Base-by-base conservation (phyloP, 305 asterid species). In the Plantago rigida region DNA sequence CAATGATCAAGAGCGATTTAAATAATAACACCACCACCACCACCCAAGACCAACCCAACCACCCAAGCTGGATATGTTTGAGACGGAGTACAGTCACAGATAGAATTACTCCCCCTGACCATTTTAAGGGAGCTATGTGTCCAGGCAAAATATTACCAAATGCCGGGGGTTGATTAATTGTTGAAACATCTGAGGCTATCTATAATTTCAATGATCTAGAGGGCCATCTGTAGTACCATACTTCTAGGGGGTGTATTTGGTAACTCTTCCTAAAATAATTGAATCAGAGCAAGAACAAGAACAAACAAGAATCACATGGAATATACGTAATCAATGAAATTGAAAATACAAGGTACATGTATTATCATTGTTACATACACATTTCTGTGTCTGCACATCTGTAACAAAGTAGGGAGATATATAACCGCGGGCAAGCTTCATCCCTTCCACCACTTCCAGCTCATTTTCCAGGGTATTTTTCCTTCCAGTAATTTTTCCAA, bases 401-500 rank as follows among this genome's bases (percentile, higher is more conserved):
- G 97, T 84, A 63, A 83, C 79, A 65, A 86, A 89, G 75, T 89
- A 84, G 50, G 97, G 97, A 66, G 97, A 89, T 69, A 84, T 80
- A 72, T 78, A 89, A 69, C 97, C 97, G 34, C 94, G 94, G 56
- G 83, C 75, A 65, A 89, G 85, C 82, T 86, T 86, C 97, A 89
- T 89, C 63, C 97, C 97, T 74, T 86, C 97, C 71, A 84, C 97
- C 79, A 86, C 97, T 65, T 89, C 95, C 82, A 89, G 79, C 71
- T 84, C 95, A 75, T 89, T 76, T 51, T 89, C 85, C 66, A 86
- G 50, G 63, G 89, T 86, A 68, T 89, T 89, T 89, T 89, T 24
- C 97, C 95, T 51, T 78, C 89, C 95, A 86, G 81, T 66, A 59
- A 36, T 66, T 65, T 66, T 65, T 31, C 48, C 57, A 57, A 69